Evolutionary conservation across 1,284 basidiomycete species (phyloP).

Genomic region (Leccinum griseonigrum): DNA sequence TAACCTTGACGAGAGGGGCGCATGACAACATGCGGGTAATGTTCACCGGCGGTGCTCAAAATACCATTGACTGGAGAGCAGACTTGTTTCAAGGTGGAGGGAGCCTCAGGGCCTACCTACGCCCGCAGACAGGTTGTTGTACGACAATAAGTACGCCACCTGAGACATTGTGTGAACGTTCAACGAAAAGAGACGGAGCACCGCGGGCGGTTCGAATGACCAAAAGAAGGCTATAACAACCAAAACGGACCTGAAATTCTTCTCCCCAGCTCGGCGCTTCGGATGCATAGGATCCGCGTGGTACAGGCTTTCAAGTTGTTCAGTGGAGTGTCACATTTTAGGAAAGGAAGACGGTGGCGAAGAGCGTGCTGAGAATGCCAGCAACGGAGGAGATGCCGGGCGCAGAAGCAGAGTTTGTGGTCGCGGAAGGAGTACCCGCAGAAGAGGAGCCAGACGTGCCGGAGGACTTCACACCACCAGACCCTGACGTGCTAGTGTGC

Average conservation of each 20-base stretch:
- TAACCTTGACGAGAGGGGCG: not conserved
- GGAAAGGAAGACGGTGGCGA: slow-evolving; percentile 47
- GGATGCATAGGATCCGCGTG: too few species aligned
- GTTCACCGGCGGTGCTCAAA: not conserved
- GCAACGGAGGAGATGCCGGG: slow-evolving; percentile 40
- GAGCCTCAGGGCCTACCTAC: not conserved
- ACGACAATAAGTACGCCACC: not conserved
- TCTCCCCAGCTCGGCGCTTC: too few species aligned
- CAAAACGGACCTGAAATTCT: too few species aligned
- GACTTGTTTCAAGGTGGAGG: not conserved
- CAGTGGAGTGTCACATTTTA: slow-evolving; percentile 23
- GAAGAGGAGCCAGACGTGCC: slow-evolving; percentile 28
- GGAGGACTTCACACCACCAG: slow-evolving; percentile 16
- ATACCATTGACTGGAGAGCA: not conserved
- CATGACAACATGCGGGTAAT: not conserved
- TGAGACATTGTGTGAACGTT: not conserved
- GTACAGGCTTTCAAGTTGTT: too few species aligned
- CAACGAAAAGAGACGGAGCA: not conserved
- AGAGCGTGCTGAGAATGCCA: slow-evolving; percentile 41
- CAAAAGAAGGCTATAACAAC: too few species aligned
- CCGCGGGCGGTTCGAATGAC: too few species aligned
- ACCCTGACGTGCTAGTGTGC: slow-evolving; percentile 15
- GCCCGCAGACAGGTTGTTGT: not conserved
- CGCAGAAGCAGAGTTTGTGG: slow-evolving; percentile 35
- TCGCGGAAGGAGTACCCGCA: slow-evolving; percentile 17